Conservation (phyloP, 2,329 filamentous ascomycete genomes). For the Fusarium albosuccineum region DNA sequence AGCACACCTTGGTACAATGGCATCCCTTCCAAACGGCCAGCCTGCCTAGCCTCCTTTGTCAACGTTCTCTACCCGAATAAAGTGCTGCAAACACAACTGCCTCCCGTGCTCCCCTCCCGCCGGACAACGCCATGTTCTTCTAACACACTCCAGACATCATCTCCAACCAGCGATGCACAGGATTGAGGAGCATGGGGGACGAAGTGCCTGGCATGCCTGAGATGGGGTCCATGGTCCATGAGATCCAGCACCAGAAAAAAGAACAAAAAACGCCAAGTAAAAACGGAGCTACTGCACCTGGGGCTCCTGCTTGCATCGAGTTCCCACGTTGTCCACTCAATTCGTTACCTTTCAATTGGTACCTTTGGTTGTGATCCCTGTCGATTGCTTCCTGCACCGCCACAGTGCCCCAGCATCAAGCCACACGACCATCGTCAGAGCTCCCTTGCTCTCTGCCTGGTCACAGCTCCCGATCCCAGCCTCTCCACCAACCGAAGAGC, state of each 20-base stretch:
- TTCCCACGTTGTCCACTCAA: constrained; percentile 31
- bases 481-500: constrained; percentile 21
- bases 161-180: constrained; percentile 34
- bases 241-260: constrained; percentile 29
- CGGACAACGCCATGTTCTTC: constrained; percentile 16
- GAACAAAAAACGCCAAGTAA: constrained; percentile 17
- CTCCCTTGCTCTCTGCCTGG: constrained; percentile 25
- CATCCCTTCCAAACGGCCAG: not conserved
- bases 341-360: constrained; percentile 18
- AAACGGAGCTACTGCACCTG: constrained; percentile 22
- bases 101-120: constrained; percentile 1
- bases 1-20: not conserved
- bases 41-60: not conserved
- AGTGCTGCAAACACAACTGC: not conserved
- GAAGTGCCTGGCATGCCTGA: constrained; percentile 21
- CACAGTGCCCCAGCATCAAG: constrained; percentile 24
- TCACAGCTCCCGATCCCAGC: constrained; percentile 26
- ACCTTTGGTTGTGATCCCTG: constrained; percentile 20
- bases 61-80: not conserved
- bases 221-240: constrained; percentile 35
- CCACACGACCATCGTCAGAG: constrained; percentile 27
- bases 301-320: constrained; percentile 21
- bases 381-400: constrained; percentile 24
- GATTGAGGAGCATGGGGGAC: constrained; percentile 31
- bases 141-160: constrained; percentile 22